Percentiles rank a stretch among this genome's conserved stretches.
These are phyloP conservation scores for Nicotiana rustica DNA, from an alignment of 305 asterid species.

Conservation along the genomic window DNA sequence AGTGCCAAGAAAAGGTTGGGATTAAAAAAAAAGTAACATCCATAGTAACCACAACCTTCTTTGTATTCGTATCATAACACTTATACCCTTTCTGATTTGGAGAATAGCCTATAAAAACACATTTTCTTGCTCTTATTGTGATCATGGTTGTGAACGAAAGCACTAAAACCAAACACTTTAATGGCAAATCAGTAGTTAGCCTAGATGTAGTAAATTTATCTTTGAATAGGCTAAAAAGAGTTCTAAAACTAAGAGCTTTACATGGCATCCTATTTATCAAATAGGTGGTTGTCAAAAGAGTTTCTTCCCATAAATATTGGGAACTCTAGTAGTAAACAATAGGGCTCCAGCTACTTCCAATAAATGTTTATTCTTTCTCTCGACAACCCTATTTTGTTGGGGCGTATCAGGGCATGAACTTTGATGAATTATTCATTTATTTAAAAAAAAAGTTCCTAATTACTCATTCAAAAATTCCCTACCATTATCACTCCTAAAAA, in stretches of 20 bases:
- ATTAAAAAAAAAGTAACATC: neutral
- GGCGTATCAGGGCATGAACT: neutral
- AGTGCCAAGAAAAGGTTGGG: neutral
- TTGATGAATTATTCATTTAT: neutral
- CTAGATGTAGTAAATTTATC: neutral
- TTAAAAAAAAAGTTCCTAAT: neutral
- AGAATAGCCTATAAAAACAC: neutral
- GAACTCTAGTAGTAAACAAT: neutral
- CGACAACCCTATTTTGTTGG: neutral
- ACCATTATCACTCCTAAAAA: neutral
- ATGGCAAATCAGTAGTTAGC: neutral
- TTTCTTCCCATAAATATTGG: neutral
- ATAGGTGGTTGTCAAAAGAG: neutral
- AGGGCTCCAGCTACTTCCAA: neutral
- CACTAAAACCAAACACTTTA: neutral
- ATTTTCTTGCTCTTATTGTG: neutral
- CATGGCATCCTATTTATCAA: neutral
- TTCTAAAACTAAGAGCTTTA: neutral
- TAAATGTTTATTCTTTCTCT: neutral
- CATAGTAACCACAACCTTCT: neutral
- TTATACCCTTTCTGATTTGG: neutral
- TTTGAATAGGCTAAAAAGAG: neutral
- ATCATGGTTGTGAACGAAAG: neutral
- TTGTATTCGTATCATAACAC: neutral
- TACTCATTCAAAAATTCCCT: neutral